A percentile compares a stretch with the other conserved stretches of the same genome.
Evolutionary conservation across 768 basidiomycete species (phyloP).

Genomic region (Mycena latifolia): DNA sequence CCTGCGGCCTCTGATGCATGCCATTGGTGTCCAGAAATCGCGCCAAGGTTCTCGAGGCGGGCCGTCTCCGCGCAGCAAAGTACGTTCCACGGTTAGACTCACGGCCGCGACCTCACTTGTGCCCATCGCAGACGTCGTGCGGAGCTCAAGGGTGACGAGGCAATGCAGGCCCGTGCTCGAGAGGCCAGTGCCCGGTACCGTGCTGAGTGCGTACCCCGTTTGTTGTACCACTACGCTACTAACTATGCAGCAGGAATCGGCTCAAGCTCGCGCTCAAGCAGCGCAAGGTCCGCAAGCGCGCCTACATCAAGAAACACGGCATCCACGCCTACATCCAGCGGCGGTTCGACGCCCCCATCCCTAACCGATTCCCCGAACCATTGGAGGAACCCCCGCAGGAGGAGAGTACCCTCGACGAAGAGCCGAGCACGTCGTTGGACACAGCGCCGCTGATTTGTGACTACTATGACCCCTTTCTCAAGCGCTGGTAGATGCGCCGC

Average conservation of each 20-base stretch:
- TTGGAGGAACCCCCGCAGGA: too few species aligned
- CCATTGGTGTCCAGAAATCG: too few species aligned
- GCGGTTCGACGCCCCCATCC: constrained; percentile 19
- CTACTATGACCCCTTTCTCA: too few species aligned
- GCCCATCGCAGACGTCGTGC: not conserved
- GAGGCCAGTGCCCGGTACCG: constrained; percentile 12
- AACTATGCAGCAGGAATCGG: not conserved
- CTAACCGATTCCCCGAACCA: too few species aligned
- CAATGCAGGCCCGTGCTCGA: not conserved
- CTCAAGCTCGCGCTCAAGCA: constrained; percentile 2
- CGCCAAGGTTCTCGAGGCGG: not conserved
- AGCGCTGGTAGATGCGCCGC: too few species aligned
- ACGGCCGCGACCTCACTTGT: too few species aligned
- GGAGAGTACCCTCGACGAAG: too few species aligned
- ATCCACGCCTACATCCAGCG: constrained; percentile 14
- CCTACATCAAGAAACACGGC: constrained; percentile 10
- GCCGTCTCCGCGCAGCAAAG: not conserved
- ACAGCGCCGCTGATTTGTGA: too few species aligned
- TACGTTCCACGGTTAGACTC: too few species aligned
- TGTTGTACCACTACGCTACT: not conserved
- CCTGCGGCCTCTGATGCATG: not conserved
- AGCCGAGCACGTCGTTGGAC: too few species aligned
- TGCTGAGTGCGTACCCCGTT: not conserved
- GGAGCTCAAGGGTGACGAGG: not conserved
- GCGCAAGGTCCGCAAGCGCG: constrained; percentile 13